These are phyloP conservation scores for Neofusicoccum cordaticola DNA, from an alignment of 2,329 filamentous ascomycete genomes.

Conservation along the genomic window DNA sequence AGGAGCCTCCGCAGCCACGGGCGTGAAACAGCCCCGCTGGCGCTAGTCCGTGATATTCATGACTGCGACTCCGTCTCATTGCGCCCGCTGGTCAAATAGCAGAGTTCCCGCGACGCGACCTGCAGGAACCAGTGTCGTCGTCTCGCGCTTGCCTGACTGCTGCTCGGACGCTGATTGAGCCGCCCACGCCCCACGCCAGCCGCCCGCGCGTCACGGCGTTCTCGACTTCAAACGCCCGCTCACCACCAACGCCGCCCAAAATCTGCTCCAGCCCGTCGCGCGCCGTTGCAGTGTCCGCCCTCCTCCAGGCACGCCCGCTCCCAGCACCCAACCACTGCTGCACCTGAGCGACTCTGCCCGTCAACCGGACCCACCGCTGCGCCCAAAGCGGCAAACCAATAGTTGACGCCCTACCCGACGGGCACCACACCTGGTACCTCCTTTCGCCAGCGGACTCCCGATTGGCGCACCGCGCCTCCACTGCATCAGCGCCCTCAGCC, in stretches of 20 bases:
- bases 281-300: not conserved
- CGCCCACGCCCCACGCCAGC: slow-evolving; percentile 11
- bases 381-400: slow-evolving; percentile 18
- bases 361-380: slow-evolving; percentile 6
- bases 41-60: slow-evolving; percentile 17
- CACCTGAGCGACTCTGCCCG: not conserved
- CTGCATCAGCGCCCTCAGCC: not conserved
- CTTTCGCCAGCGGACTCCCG: slow-evolving; percentile 14
- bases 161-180: slow-evolving; percentile 11
- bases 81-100: slow-evolving; percentile 12
- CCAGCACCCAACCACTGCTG: not conserved
- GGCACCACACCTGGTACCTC: slow-evolving; percentile 14
- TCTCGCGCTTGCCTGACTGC: not conserved
- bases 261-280: not conserved
- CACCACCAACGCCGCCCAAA: slow-evolving; percentile 10
- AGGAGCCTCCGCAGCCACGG: slow-evolving; percentile 15
- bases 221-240: slow-evolving; percentile 14
- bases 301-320: not conserved
- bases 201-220: slow-evolving; percentile 8
- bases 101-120: not conserved
- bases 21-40: slow-evolving; percentile 17
- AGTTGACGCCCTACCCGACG: slow-evolving; percentile 13
- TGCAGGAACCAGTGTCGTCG: slow-evolving; percentile 7
- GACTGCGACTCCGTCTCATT: slow-evolving; percentile 13
- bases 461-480: slow-evolving; percentile 9